phyloP scores from a whole-genome alignment of 495 filamentous ascomycete genomes.

The Parachaetomium inaequale region DNA sequence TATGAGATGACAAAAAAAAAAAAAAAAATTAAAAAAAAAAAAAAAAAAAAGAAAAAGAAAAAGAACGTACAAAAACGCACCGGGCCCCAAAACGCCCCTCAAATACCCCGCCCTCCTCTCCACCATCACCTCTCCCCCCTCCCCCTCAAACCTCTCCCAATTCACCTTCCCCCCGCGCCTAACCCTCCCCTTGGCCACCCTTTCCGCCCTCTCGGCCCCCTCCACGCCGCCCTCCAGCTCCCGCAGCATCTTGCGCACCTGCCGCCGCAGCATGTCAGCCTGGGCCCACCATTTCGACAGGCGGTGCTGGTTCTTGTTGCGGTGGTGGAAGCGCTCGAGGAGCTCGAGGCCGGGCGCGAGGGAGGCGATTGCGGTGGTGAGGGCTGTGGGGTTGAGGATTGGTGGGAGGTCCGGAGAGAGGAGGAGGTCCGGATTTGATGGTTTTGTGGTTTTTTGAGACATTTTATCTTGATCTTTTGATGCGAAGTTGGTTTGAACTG shows the following conservation, averaged over 20 bases:
- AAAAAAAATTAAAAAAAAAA: background rate
- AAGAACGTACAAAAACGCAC: constrained; percentile 33
- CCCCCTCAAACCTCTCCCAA: constrained; percentile 18
- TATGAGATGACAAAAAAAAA: too few relatives aligned
- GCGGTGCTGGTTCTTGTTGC: constrained; percentile 80
- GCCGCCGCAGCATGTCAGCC: constrained; percentile 63
- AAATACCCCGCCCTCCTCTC: constrained; percentile 20
- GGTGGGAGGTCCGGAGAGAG: too few relatives aligned
- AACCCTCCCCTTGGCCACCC: constrained; percentile 14
- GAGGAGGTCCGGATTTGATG: background rate
- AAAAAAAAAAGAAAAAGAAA: constrained; percentile 6
- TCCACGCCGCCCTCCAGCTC: constrained; percentile 33
- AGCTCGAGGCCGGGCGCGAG: constrained; percentile 33
- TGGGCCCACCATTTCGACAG: constrained; percentile 69
- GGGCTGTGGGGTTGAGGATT: background rate
- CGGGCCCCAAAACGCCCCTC: constrained; percentile 24
- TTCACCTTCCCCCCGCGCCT: constrained; percentile 4
- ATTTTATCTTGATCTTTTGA: background rate
- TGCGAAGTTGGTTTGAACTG: background rate
- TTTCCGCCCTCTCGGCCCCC: constrained; percentile 29
- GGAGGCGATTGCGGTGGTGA: constrained; percentile 6
- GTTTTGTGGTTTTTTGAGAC: background rate
- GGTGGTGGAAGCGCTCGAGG: constrained; percentile 65
- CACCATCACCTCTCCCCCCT: constrained; percentile 9
- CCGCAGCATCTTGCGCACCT: constrained; percentile 49